Evolutionary conservation across 257 asterid species (phyloP).

Genomic region (Solanum arcanum): DNA sequence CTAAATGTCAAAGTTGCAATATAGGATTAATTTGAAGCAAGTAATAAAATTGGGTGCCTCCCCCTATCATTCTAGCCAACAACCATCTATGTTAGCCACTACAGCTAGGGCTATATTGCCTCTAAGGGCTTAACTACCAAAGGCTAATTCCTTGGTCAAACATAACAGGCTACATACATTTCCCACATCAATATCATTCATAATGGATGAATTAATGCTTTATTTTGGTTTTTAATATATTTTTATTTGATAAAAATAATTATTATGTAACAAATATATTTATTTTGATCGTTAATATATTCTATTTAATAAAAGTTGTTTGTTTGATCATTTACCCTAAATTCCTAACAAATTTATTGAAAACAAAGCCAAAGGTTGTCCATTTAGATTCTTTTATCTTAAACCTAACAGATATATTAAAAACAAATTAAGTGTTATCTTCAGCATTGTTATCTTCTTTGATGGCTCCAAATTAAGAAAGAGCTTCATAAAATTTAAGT

Average conservation of each 20-base stretch:
- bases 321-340: background rate
- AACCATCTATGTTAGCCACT: background rate
- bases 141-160: background rate
- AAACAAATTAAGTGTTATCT: too few relatives aligned
- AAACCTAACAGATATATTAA: background rate
- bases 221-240: too few relatives aligned
- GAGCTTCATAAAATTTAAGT: background rate
- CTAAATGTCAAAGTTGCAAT: background rate
- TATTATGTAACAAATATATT: too few relatives aligned
- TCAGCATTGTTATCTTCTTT: background rate
- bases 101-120: background rate
- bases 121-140: background rate
- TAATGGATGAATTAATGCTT: too few relatives aligned
- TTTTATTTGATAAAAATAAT: too few relatives aligned
- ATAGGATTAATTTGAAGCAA: background rate
- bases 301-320: background rate
- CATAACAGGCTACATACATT: background rate
- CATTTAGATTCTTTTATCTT: background rate
- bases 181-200: too few relatives aligned
- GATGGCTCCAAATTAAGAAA: background rate
- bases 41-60: background rate
- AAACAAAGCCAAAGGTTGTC: background rate
- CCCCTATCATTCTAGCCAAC: background rate
- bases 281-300: background rate
- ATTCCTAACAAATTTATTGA: too few relatives aligned